Base-by-base conservation (phyloP, 148 eudicot species). In the Chenopodium suecicum region DNA sequence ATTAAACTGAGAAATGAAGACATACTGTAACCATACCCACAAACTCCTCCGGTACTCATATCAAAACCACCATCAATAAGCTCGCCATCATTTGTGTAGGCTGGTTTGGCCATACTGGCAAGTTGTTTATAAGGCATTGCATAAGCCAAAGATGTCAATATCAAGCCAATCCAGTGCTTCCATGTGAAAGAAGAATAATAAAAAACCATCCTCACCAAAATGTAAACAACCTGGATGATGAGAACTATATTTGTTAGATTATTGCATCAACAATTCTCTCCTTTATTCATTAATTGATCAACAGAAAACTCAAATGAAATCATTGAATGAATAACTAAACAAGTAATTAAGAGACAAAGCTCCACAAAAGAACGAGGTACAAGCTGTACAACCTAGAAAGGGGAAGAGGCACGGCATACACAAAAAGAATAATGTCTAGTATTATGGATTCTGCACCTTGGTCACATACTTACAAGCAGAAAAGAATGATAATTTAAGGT, bases 31-130 rank as follows among this genome's bases (percentile, higher is more conserved):
- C 31, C 92, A 62, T 92, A 95, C 99, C 98, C 98, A 77, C 97
- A 92, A 86, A 92, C 77, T 76, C 99, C 99, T 79, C 87, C 89
- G 9, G 98, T 88, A 72, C 90, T 91, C 99, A 95, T 92, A 89
- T 94, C 98, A 85, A 89, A 92, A 19, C 99, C 99, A 23, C 99
- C 99, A 87, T 95, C 99, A 10, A 90, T 74, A 74, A 95, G 94
- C 50, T 95, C 99, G 25, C 95, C 98, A 56, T 78, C 85, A 70
- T 82, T 87, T 64, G 88, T 80, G 76, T 90, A 94, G 11, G 88
- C 58, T 56, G 97, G 98, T 79, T 82, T 92, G 73, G 99, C 94
- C 99, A 95, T 91, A 4, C 80, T 78, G 60, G 88, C 93, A 77
- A 94, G 97, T 86, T 94, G 99, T 81, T 91, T 82, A 83, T 95